Evolutionary conservation across 108 stramenopile genomes (phyloP).

Genomic region (Cyclotella sp.): DNA sequence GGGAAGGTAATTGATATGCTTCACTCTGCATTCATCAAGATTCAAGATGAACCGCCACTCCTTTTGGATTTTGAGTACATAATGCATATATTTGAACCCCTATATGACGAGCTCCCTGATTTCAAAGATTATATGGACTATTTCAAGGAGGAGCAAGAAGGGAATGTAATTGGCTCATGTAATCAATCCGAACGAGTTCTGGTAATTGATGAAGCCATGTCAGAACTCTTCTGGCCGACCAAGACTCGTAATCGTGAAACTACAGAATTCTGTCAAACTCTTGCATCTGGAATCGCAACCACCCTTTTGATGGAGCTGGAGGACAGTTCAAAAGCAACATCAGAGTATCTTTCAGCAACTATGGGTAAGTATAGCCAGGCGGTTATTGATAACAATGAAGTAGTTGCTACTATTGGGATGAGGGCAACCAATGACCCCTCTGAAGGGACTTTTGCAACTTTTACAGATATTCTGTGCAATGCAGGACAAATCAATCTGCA

Average conservation of each 20-base stretch:
- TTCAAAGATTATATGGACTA: slow-evolving; percentile 18
- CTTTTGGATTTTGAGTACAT: not conserved
- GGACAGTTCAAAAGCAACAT: not conserved
- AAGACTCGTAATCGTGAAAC: slow-evolving; percentile 8
- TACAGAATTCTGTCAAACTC: not conserved
- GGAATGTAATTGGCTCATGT: slow-evolving; percentile 14
- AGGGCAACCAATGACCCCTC: slow-evolving; percentile 26
- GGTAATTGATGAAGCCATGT: slow-evolving; percentile 16
- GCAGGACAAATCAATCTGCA: not conserved
- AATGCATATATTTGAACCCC: slow-evolving; percentile 5
- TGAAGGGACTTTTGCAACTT: slow-evolving; percentile 15
- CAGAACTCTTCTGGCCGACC: slow-evolving; percentile 15
- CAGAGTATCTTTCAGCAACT: not conserved
- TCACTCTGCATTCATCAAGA: not conserved
- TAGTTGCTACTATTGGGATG: slow-evolving; percentile 10
- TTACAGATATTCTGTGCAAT: slow-evolving; percentile 12
- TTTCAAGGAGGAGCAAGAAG: slow-evolving; percentile 12
- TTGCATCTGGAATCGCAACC: not conserved
- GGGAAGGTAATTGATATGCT: slow-evolving; percentile 6
- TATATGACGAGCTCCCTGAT: slow-evolving; percentile 13
- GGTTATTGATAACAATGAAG: not conserved
- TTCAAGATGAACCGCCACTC: not conserved
- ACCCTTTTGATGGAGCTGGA: not conserved
- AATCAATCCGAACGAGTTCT: slow-evolving; percentile 3
- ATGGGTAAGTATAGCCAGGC: slow-evolving; percentile 1